phyloP scores from a whole-genome alignment of 305 asterid species.

The Solanum hybrid region DNA sequence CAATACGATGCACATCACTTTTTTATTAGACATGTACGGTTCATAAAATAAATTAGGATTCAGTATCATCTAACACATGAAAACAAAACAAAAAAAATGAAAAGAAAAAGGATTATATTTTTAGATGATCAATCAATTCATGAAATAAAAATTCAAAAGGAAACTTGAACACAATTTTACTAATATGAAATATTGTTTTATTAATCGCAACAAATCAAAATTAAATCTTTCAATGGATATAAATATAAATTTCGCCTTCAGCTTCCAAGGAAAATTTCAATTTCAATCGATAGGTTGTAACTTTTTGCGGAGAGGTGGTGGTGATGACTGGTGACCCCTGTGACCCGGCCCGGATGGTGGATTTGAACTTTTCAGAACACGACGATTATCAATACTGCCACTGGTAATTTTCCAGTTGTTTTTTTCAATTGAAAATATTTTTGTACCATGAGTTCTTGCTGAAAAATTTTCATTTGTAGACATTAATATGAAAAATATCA shows the following conservation, averaged over 20 bases:
- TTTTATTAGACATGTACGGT: background rate
- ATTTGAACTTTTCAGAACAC: background rate
- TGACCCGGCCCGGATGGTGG: background rate
- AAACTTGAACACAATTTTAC: background rate
- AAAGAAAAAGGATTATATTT: background rate
- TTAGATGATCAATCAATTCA: background rate
- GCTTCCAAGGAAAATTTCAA: background rate
- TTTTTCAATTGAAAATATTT: background rate
- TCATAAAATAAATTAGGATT: background rate
- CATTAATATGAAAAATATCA: background rate
- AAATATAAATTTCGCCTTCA: too few species aligned
- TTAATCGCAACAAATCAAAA: background rate
- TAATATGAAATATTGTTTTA: too few species aligned
- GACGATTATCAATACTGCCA: background rate
- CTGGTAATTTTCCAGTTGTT: background rate
- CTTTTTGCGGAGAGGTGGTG: background rate
- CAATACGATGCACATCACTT: background rate
- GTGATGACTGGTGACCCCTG: background rate
- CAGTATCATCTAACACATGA: background rate
- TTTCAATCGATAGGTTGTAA: background rate
- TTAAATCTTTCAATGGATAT: background rate
- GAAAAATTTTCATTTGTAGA: background rate
- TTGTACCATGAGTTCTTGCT: background rate
- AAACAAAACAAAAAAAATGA: background rate
- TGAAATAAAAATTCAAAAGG: background rate